Base-by-base conservation (phyloP, 2,329 filamentous ascomycete genomes). In the Arthrinium phaeospermum region DNA sequence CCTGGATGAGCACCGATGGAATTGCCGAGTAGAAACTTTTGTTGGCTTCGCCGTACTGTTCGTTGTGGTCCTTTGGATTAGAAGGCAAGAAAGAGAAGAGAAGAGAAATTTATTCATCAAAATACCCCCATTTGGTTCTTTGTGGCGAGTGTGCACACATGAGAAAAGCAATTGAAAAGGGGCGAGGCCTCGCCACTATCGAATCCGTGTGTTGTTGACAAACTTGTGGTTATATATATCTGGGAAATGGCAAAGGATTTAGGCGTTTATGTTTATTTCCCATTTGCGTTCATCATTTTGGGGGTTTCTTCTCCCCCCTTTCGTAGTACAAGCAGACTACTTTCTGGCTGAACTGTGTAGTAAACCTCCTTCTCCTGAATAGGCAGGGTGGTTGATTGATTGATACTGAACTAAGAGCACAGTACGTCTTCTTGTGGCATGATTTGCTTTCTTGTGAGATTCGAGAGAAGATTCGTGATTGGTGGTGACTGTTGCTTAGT, bases 1-100 rank as follows among this genome's bases (percentile, higher is more conserved):
- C 82, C 44, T 89, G 87, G 87, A 88, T 89, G 86, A 85, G 84
- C 72, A 61, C 80, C 12, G 80, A 70, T 12, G 67, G 67, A 6
- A 70, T 70, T 19, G 45, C 45, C 67, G 67, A 68, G 67, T 68
- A 68, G 22, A 41, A 41, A 41, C 6, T 41, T 41, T 8, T 41
- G 7, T 41, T 8, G 37, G 37, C 10, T 41, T 41, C 37, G 37
- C 37, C 10, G 37, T 41, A 10, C 37, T 41, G 37, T 10, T 41
- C 10, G 37, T 8, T 41, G 37, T 41, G 37, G 37, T 41, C 37
- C 37, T 10, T 41, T 41, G 37, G 37, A 10, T 41, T 10, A 41
- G 16, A n/a, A 19, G 19, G 22, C 27, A 3, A 16, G 30, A 34
- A n/a, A 41, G 4, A n/a, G 61, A 30, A 19, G 6, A 27, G 22